Percentiles rank a stretch among this genome's conserved stretches.
phyloP scores from a whole-genome alignment of 306 rosid species.

The Trifolium pratense region DNA sequence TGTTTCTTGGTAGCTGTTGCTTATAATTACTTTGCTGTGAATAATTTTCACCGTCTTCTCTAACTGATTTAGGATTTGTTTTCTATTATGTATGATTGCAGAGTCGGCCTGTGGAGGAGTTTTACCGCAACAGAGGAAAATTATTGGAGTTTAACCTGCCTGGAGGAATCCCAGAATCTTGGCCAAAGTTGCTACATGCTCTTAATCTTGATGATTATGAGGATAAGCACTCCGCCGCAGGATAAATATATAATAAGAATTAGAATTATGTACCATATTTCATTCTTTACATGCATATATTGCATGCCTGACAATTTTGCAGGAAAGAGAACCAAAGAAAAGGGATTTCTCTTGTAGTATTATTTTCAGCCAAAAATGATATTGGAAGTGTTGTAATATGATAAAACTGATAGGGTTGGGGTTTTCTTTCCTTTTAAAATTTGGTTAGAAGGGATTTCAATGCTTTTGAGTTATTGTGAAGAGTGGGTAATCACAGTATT shows the following conservation, averaged over 20 bases:
- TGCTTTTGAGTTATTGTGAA: slow-evolving; percentile 35
- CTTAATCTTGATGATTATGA: slow-evolving; percentile 85
- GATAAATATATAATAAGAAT: slow-evolving; percentile 50
- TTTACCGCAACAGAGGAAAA: slow-evolving; percentile 73
- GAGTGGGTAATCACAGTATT: slow-evolving; percentile 33
- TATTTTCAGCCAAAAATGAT: slow-evolving; percentile 38
- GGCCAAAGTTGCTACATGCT: slow-evolving; percentile 92
- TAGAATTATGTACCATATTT: slow-evolving; percentile 45
- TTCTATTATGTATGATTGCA: slow-evolving; percentile 45
- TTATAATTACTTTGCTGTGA: slow-evolving; percentile 14
- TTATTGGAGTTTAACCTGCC: slow-evolving; percentile 94
- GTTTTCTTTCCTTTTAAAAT: slow-evolving; percentile 26
- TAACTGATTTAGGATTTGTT: slow-evolving; percentile 24
- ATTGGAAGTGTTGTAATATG: slow-evolving; percentile 40
- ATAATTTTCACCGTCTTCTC: neutral
- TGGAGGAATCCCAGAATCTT: slow-evolving; percentile 95
- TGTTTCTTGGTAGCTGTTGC: slow-evolving; percentile 20
- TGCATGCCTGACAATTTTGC: slow-evolving; percentile 62
- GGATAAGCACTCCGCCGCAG: slow-evolving; percentile 77
- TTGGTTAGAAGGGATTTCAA: slow-evolving; percentile 28
- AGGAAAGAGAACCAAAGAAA: slow-evolving; percentile 38
- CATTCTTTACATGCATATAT: slow-evolving; percentile 59
- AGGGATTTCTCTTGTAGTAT: slow-evolving; percentile 37
- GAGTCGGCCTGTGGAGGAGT: slow-evolving; percentile 91
- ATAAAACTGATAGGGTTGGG: slow-evolving; percentile 30